A percentile compares a stretch with the other conserved stretches of the same genome.
These are phyloP conservation scores for Hypoxylon rubiginosum DNA, from an alignment of 2,329 filamentous ascomycete species.

Conservation along the genomic window DNA sequence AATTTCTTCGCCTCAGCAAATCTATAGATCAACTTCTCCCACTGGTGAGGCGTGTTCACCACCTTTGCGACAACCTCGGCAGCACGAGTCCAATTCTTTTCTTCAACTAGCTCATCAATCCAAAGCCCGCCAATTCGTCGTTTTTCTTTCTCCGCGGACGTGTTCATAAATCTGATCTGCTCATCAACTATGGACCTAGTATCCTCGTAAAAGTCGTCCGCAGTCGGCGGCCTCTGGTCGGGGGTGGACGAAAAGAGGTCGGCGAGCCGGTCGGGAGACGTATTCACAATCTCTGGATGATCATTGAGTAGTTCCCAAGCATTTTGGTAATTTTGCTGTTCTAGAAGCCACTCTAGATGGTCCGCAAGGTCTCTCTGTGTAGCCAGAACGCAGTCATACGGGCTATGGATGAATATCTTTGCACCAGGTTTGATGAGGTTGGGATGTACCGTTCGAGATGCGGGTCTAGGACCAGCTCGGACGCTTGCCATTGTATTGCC, in stretches of 20 bases:
- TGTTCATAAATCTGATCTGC: constrained; percentile 69
- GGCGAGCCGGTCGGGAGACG: constrained; percentile 56
- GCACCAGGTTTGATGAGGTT: constrained; percentile 68
- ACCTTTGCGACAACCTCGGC: constrained; percentile 87
- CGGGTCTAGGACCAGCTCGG: constrained; percentile 45
- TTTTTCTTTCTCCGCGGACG: constrained; percentile 86
- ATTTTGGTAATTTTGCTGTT: constrained; percentile 83
- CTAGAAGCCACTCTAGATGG: constrained; percentile 86
- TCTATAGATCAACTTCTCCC: constrained; percentile 96
- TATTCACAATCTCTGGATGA: constrained; percentile 79
- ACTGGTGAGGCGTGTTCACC: constrained; percentile 80
- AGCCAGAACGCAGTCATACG: constrained; percentile 94
- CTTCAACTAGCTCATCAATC: constrained; percentile 86
- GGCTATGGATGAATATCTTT: constrained; percentile 93
- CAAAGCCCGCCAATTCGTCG: constrained; percentile 91
- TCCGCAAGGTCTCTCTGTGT: constrained; percentile 89
- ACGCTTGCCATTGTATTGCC: constrained; percentile 56
- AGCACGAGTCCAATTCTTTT: constrained; percentile 80
- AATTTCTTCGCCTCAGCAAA: constrained; percentile 90
- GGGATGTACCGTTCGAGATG: constrained; percentile 61
- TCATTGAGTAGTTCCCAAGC: constrained; percentile 92
- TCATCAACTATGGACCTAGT: constrained; percentile 73
- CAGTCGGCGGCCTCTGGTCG: constrained; percentile 56
- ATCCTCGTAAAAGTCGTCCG: constrained; percentile 82
- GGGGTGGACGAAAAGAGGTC: constrained; percentile 59